Evolutionary conservation across 257 asterid genomes (phyloP), one percentile per base, ranked within the genome.

Genomic region (Vinca minor): DNA sequence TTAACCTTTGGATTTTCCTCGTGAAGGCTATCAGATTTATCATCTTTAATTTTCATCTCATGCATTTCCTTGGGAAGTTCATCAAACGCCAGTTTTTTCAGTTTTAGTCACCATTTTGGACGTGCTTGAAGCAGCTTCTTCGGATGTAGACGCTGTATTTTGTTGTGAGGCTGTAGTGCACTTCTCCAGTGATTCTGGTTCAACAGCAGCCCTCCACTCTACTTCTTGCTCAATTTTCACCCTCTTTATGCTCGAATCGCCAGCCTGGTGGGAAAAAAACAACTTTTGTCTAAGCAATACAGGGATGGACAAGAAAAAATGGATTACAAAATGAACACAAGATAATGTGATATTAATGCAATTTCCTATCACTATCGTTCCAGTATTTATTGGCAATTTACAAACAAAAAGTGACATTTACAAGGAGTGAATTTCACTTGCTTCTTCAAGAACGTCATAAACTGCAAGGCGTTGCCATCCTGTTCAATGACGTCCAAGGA

Each of bases 161-260:
- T 38, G 77, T 55, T 70, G 82, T 0, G 69, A 74, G 29, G 69
- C 73, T 65, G 77, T 68, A 59, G 59, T 32, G 69, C 75, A 38
- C 21, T 55, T 72, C 69, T 80, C 88, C 46, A 67, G 71, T 4
- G 69, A 56, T 46, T 74, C 82, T 39, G 42, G 67, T 64, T 84
- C 83, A 20, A 67, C 47, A 21, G 69, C 77, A 8, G 68, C 75
- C 68, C 67, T 76, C 36, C 68, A 73, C 61, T 79, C 83, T 7
- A 64, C 69, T 52, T 75, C 89, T 76, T 79, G 86, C 56, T 83
- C 93, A 71, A 82, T 76, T 75, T 82, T 92, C 64, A 69, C 86
- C 79, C 82, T 80, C 77, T 80, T 82, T 32, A 63, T 52, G 78
- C 72, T 63, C 54, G 83, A 76, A 67, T 87, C 91, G 65, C 86